These are phyloP conservation scores for Taiozyma sp. DNA, from an alignment of 1,139 yeast species.

Conservation along the genomic window DNA sequence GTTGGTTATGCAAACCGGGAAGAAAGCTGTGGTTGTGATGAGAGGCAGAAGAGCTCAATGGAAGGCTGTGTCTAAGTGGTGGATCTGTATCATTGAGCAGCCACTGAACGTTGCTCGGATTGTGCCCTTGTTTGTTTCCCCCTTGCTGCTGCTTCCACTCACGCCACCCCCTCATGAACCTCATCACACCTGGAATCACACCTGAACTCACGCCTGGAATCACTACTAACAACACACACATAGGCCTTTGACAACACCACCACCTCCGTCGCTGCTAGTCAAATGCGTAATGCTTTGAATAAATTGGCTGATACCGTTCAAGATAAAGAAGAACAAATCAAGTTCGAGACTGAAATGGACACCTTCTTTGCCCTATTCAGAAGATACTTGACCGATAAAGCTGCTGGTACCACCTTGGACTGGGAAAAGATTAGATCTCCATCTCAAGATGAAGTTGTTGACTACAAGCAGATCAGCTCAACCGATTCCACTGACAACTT, in stretches of 20 bases:
- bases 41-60: neutral
- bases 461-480: slow-evolving; percentile 47
- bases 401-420: slow-evolving; percentile 75
- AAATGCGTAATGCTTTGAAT: slow-evolving; percentile 95
- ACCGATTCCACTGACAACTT: slow-evolving; percentile 46
- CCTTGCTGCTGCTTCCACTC: too few relatives aligned
- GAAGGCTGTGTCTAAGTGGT: too few relatives aligned
- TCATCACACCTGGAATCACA: too few relatives aligned
- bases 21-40: neutral
- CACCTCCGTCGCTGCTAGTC: slow-evolving; percentile 93
- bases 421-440: slow-evolving; percentile 98
- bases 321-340: slow-evolving; percentile 47
- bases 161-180: too few relatives aligned
- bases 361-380: slow-evolving; percentile 89
- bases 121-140: too few relatives aligned
- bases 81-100: too few relatives aligned
- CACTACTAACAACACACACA: neutral
- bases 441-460: slow-evolving; percentile 78
- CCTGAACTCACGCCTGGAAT: neutral
- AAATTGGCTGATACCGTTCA: slow-evolving; percentile 74
- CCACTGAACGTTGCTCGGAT: too few relatives aligned
- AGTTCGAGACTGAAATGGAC: slow-evolving; percentile 92
- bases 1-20: neutral
- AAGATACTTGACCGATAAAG: slow-evolving; percentile 86
- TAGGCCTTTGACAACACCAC: slow-evolving; percentile 94